Conservation (phyloP, 2,329 filamentous ascomycete genomes). For the Simplicillium aogashimaense region DNA sequence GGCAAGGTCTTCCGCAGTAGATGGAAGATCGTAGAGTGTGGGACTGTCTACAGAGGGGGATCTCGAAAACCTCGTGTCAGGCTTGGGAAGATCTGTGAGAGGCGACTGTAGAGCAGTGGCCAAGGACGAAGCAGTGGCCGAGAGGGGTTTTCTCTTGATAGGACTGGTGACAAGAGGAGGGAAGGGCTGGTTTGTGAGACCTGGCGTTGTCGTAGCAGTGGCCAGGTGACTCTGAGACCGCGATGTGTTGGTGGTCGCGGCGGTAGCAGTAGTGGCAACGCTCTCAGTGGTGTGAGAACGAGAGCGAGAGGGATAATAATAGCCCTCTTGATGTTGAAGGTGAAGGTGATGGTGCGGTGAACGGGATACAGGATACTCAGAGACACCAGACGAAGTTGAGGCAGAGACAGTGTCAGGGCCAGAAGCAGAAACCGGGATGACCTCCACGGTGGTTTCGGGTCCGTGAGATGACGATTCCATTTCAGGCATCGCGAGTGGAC, state of each 20-base stretch:
- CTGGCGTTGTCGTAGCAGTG: neutral
- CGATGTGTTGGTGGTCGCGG: slow-evolving; percentile 8
- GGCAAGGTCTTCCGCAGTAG: slow-evolving; percentile 3
- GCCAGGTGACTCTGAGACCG: slow-evolving; percentile 16
- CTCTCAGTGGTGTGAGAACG: slow-evolving; percentile 2
- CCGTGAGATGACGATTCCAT: too few relatives aligned
- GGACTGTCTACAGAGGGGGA: slow-evolving; percentile 49
- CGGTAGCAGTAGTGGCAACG: slow-evolving; percentile 8
- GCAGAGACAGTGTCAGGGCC: slow-evolving; percentile 27
- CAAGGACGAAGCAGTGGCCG: slow-evolving; percentile 41
- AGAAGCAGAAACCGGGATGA: slow-evolving; percentile 6
- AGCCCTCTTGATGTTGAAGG: neutral
- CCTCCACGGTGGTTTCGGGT: slow-evolving; percentile 3
- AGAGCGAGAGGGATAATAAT: slow-evolving; percentile 1
- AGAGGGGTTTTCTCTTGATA: slow-evolving; percentile 53
- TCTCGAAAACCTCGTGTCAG: slow-evolving; percentile 44
- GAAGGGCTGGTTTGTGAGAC: neutral
- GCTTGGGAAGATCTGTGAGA: slow-evolving; percentile 30
- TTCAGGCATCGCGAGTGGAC: too few relatives aligned
- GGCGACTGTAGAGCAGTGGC: slow-evolving; percentile 29
- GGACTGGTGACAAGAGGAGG: slow-evolving; percentile 15
- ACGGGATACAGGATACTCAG: slow-evolving; percentile 3
- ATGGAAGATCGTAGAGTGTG: slow-evolving; percentile 42
- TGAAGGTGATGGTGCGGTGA: slow-evolving; percentile 5
- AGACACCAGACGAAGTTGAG: slow-evolving; percentile 25